Evolutionary conservation across 768 basidiomycete genomes (phyloP), one percentile per base, ranked within the genome.

Genomic region (Asterophora lycoperdoides): DNA sequence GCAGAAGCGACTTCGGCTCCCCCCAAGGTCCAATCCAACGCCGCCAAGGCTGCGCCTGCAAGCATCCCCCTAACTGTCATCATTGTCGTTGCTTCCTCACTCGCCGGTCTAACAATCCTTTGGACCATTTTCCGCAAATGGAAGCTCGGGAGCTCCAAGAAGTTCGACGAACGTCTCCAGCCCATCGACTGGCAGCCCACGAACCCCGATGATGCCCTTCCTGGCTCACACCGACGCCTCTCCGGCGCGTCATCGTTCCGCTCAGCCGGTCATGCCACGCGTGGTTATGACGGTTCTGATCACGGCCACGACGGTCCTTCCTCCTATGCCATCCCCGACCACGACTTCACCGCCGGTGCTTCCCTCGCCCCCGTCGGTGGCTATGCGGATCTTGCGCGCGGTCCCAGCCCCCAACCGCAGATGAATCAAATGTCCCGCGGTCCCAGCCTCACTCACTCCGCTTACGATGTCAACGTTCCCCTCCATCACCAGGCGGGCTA

Each of bases 101-200:
- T 92, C 36, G 91, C 81, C 44, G 85, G 76, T 26, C 61, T 85
- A 44, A 76, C 78, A 48, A 81, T 92, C 56, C 73, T 86, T 54
- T 94, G 91, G 91, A 93, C 90, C 41, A 69, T 91, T 61, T 87
- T 93, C 74, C 85, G 91, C 71, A 92, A 93, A 67, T 92, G 89
- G 86, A 91, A 92, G 71, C 83, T 93, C 61, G 81, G 80, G 46
- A 81, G 86, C 49, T 92, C 90, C 26, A 75, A 79, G 60, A 77
- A 79, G 58, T 93, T 93, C 63, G 86, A 89, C 58, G 80, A 83
- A 53, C 88, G 90, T 56, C 80, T 94, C 71, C 80, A 86, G 51
- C 90, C 92, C 52, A 89, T 93, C 62, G 83, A 91, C 70, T 93
- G 88, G 89, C 81, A 86, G 61, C 87, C 88, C n/a, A 75, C 78